Evolutionary conservation across 140 eudicot species (phyloP).

Genomic region (Anethum foeniculum): DNA sequence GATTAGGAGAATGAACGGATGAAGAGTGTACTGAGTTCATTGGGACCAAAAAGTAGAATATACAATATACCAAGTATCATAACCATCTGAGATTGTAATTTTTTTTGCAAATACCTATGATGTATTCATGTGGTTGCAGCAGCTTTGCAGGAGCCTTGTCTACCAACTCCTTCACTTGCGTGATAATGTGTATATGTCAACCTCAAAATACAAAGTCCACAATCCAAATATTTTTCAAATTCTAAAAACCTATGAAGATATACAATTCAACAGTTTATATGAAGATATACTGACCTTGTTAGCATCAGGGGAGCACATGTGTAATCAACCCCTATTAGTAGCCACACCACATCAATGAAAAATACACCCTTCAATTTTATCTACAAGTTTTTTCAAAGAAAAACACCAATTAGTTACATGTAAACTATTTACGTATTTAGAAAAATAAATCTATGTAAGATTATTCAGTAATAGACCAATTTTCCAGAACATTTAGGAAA

Average conservation of each 20-base stretch:
- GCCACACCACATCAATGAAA: no score
- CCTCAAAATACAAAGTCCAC: constrained; percentile 22
- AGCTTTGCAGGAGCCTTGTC: constrained; percentile 97
- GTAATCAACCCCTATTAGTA: no score
- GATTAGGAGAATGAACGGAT: no score
- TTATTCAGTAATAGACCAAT: background rate
- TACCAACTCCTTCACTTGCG: constrained; percentile 97
- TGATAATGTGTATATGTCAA: constrained; percentile 82
- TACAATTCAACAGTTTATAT: background rate
- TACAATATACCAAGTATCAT: no score
- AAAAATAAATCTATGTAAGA: background rate
- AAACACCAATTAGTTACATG: background rate
- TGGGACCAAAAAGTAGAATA: no score
- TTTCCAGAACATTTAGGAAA: background rate
- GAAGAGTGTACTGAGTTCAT: no score
- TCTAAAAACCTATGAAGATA: background rate
- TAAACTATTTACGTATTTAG: background rate
- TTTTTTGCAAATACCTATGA: constrained; percentile 40
- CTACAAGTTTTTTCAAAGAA: constrained; percentile 23
- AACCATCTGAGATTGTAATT: background rate
- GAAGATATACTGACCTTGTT: no score
- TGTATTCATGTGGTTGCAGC: constrained; percentile 85
- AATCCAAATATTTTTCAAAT: background rate
- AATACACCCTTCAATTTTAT: constrained; percentile 91
- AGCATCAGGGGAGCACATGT: no score